Base-by-base conservation (phyloP, 2,329 filamentous ascomycete genomes). In the Cytospora mali region DNA sequence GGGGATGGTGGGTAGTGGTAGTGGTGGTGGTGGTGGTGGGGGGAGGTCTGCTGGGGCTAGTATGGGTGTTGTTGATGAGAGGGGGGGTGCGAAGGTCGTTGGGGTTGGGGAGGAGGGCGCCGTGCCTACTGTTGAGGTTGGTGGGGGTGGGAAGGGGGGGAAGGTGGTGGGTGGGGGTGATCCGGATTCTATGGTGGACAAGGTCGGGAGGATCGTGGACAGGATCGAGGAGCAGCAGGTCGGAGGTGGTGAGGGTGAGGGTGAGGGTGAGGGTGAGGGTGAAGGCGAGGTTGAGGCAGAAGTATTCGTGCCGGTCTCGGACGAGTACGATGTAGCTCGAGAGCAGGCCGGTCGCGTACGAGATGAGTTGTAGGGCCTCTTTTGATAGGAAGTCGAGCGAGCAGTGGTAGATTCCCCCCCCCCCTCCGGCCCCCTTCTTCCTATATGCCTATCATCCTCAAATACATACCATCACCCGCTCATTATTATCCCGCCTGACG, bases 161-260 rank as follows among this genome's bases (percentile, higher is more conserved):
- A 69, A 65, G 42, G 66, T 65, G 23, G 66, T 74, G 27, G 67
- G 56, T 16, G 62, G 58, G 18, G 71, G 64, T 1, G 74, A 74
- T 23, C 70, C 69, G 13, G 78, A 79, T 14, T 76, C 77, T 9
- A 70, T 85, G 68, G 71, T 81, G 9, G 83, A 85, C 39, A 73
- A 84, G 65, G 77, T 91, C 23, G 81, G 80, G 39, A 81, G 78
- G 69, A 80, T 86, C 51, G 78, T 87, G 53, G 80, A 81, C 55
- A 69, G 66, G 21, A 46, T 53, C 49, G 62, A 67, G n/a, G 65
- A 62, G 35, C 68, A 69, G 28, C 68, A 69, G 28, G 28, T 49
- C 28, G 50, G 50, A 10, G 16, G 42, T 18, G 14, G 31, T 35
- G 55, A 50, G 1, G 46, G 42, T 29, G 9, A 29, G 5, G 69